phyloP scores from a whole-genome alignment of 2,329 filamentous ascomycete species.

The Fonsecaea pedrosoi region DNA sequence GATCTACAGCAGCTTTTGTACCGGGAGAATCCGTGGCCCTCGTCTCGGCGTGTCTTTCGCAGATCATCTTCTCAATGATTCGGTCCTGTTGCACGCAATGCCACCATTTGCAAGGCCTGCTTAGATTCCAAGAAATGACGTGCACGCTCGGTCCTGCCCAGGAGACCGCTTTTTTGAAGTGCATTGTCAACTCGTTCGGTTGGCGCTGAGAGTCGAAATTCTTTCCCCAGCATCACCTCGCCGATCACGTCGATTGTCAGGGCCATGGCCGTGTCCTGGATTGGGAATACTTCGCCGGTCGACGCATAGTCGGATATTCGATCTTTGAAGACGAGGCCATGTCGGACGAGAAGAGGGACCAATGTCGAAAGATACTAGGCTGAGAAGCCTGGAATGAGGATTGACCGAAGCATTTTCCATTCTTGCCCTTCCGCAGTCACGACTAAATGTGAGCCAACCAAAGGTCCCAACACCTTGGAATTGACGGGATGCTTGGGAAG shows the following conservation, averaged over 20 bases:
- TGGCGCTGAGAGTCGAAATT: slow-evolving; percentile 26
- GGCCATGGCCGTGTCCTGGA: slow-evolving; percentile 47
- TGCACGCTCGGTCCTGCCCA: slow-evolving; percentile 5
- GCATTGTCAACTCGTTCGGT: slow-evolving; percentile 10
- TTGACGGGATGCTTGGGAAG: slow-evolving; percentile 46
- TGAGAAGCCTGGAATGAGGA: slow-evolving; percentile 51
- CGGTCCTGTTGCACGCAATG: slow-evolving; percentile 10
- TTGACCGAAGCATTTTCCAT: slow-evolving; percentile 47
- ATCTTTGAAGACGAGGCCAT: slow-evolving; percentile 24
- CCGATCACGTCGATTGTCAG: slow-evolving; percentile 52
- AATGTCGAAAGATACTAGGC: slow-evolving; percentile 47
- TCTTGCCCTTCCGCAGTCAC: slow-evolving; percentile 47
- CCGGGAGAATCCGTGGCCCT: slow-evolving; percentile 2
- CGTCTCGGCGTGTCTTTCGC: slow-evolving; percentile 13
- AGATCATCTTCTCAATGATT: slow-evolving; percentile 18
- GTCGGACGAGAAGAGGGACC: slow-evolving; percentile 39
- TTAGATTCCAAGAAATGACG: slow-evolving; percentile 6
- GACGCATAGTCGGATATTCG: slow-evolving; percentile 37
- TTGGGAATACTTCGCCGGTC: slow-evolving; percentile 46
- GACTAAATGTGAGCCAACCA: slow-evolving; percentile 43
- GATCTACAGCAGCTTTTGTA: slow-evolving; percentile 35
- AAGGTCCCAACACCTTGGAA: slow-evolving; percentile 41
- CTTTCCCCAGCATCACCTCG: slow-evolving; percentile 44
- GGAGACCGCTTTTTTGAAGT: slow-evolving; percentile 11
- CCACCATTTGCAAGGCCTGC: slow-evolving; percentile 14